A percentile compares a stretch with the other conserved stretches of the same genome.
These are phyloP conservation scores for Auxenochlorella pyrenoidosa DNA, from an alignment of 139 green algal genomes.

Conservation along the genomic window DNA sequence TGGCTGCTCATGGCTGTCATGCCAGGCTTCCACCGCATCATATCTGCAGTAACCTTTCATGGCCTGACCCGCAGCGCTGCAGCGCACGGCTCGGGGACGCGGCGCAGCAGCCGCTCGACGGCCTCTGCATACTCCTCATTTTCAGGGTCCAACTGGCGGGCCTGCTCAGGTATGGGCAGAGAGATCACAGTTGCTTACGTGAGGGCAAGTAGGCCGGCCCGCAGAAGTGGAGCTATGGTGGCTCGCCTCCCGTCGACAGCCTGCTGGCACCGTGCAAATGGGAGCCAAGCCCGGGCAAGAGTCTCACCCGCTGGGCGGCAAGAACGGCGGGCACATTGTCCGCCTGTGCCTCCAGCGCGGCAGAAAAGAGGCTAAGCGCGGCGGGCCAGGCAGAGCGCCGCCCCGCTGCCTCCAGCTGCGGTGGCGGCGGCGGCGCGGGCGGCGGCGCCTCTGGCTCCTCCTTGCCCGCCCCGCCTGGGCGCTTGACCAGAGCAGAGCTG, in stretches of 20 bases:
- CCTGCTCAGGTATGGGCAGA: no score
- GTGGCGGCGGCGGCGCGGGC: not conserved
- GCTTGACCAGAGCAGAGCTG: not conserved
- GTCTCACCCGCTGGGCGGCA: not conserved
- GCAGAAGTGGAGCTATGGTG: no score
- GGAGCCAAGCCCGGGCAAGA: no score
- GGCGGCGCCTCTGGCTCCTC: not conserved
- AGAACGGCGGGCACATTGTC: conserved; percentile 48
- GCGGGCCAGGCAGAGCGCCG: conserved; percentile 39
- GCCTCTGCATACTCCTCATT: conserved; percentile 6
- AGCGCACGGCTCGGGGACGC: conserved; percentile 47
- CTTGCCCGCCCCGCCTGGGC: not conserved
- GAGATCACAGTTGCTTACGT: no score
- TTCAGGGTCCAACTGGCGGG: conserved; percentile 14
- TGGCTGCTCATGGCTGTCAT: no score
- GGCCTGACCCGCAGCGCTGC: conserved; percentile 32
- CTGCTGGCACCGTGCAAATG: no score
- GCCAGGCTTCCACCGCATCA: no score
- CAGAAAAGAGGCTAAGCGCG: conserved; percentile 37
- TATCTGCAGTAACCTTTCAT: no score
- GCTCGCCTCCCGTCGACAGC: no score
- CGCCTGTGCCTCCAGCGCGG: conserved; percentile 33
- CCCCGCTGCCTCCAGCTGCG: not conserved
- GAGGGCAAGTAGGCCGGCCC: no score
- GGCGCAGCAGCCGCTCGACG: conserved; percentile 47